Evolutionary conservation across 805 yeast genomes (phyloP), one percentile per base, ranked within the genome.

Genomic region (Metschnikowia picachoensis): DNA sequence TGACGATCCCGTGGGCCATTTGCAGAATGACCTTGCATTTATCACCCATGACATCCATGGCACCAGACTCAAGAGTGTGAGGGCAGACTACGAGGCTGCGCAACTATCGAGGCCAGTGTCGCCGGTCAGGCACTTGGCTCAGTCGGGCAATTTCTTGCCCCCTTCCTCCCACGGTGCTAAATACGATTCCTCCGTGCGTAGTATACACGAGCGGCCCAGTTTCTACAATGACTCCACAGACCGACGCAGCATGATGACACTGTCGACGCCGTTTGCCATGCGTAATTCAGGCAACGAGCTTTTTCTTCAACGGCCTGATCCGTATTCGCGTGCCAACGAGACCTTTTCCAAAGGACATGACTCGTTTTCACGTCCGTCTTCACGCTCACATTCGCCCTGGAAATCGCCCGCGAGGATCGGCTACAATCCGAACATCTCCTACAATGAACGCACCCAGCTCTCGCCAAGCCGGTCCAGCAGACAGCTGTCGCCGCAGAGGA

Each of bases 11-110:
- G 44, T 41, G 16, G 59, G 59, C 20, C 60, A 59, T 35, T 42
- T 57, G 29, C 56, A 51, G 32, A 53, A 50, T 12, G 66, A 62
- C 20, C 64, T 68, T 43, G 64, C 77, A 2, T 81, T 81, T 55
- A 67, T 70, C 20, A 76, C 78, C 11, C 86, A 82, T 54, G 79
- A 79, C 53, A 53, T 66, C 15, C 59, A 69, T 39, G 77, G 77
- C 32, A 65, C 62, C 31, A 40, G 53, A 10, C 41, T 45, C 39
- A 55, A 55, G 40, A 51, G 51, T 15, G 58, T 55, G 12, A 45
- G 53, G 4, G 58, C 57, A 1, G 55, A 55, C 31, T 32, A 41
- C 14, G 25, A 42, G 20, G 48, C 40, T 10, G 47, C 39, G 15
- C 30, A 25, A 9, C 42, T 43, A 3, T 45, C 50, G 14, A 37